Percentiles rank a stretch among this genome's conserved stretches.
Conservation (phyloP, 139 green algal species). For the Chlorella sorokiniana region DNA sequence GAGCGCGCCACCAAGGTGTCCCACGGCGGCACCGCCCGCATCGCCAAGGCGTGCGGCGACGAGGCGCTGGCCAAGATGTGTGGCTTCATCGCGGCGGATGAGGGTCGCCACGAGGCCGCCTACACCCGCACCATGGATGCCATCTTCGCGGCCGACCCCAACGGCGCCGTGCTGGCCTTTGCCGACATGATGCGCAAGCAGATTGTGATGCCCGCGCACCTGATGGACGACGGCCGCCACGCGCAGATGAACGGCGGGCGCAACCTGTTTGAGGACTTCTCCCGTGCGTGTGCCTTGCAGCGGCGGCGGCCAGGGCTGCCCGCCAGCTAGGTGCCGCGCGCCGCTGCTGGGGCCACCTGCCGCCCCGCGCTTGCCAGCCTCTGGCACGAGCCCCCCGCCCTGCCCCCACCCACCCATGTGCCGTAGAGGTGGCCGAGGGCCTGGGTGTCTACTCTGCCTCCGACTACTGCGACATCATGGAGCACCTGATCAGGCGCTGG, state of each 20-base stretch:
- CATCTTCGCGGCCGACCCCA: constrained; percentile 88
- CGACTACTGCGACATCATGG: constrained; percentile 97
- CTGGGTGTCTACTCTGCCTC: constrained; percentile 76
- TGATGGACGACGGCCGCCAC: constrained; percentile 91
- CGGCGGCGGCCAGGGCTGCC: constrained; percentile 12
- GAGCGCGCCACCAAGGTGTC: constrained; percentile 95
- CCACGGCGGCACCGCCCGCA: constrained; percentile 94
- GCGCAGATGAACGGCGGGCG: constrained; percentile 54
- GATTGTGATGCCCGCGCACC: constrained; percentile 96
- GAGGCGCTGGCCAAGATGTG: constrained; percentile 89
- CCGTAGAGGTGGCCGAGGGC: no score
- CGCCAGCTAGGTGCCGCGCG: no score
- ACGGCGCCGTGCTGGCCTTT: constrained; percentile 90
- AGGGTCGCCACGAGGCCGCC: constrained; percentile 95
- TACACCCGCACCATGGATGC: constrained; percentile 93
- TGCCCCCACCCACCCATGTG: background rate
- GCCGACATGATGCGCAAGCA: constrained; percentile 99
- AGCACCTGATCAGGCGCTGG: constrained; percentile 83
- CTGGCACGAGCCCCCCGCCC: background rate
- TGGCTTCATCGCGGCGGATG: constrained; percentile 91
- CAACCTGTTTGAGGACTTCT: constrained; percentile 95
- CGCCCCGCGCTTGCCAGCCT: background rate
- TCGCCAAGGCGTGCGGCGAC: constrained; percentile 89
- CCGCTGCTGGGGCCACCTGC: no score
- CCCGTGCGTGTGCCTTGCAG: constrained; percentile 89